Percentiles rank a stretch among this genome's conserved stretches.
These are phyloP conservation scores for Micractinium conductrix DNA, from an alignment of 139 green algal genomes.

Conservation along the genomic window DNA sequence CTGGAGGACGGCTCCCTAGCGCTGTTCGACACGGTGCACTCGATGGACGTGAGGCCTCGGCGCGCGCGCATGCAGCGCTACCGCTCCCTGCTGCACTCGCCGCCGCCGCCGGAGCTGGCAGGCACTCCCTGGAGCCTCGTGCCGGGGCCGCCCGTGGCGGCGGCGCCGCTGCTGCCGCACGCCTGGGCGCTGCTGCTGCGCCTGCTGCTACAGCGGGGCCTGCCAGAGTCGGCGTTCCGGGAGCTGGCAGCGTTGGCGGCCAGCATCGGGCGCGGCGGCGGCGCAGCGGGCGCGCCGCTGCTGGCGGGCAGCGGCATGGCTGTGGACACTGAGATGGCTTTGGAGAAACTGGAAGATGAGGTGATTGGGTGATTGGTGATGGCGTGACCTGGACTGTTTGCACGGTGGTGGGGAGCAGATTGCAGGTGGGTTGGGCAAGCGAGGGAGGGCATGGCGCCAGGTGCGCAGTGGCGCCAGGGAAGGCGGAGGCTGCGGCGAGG, in stretches of 20 bases:
- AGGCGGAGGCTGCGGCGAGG: too few species aligned
- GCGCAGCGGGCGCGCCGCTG: not conserved
- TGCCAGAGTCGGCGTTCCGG: not conserved
- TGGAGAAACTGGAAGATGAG: constrained; percentile 32
- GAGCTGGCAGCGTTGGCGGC: constrained; percentile 10
- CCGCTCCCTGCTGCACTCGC: constrained; percentile 9
- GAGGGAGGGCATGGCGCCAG: too few species aligned
- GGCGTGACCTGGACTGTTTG: too few species aligned
- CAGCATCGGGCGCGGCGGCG: not conserved
- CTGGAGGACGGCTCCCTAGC: constrained; percentile 56
- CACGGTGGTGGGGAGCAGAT: too few species aligned
- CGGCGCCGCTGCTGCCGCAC: constrained; percentile 66
- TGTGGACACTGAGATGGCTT: constrained; percentile 13
- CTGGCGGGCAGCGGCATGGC: not conserved
- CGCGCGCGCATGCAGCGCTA: constrained; percentile 33
- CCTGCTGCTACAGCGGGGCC: constrained; percentile 70
- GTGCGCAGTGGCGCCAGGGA: too few species aligned
- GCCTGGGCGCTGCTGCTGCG: constrained; percentile 74
- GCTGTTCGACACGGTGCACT: constrained; percentile 55
- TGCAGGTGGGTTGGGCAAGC: too few species aligned
- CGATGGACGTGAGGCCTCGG: constrained; percentile 15
- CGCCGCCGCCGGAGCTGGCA: not conserved
- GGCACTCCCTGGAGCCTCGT: constrained; percentile 23
- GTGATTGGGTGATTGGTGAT: too few species aligned
- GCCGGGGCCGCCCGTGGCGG: constrained; percentile 47